Percentiles rank a stretch among this genome's conserved stretches.
Evolutionary conservation across 129 eudicot species (phyloP).

Genomic region (Apium graveolens): DNA sequence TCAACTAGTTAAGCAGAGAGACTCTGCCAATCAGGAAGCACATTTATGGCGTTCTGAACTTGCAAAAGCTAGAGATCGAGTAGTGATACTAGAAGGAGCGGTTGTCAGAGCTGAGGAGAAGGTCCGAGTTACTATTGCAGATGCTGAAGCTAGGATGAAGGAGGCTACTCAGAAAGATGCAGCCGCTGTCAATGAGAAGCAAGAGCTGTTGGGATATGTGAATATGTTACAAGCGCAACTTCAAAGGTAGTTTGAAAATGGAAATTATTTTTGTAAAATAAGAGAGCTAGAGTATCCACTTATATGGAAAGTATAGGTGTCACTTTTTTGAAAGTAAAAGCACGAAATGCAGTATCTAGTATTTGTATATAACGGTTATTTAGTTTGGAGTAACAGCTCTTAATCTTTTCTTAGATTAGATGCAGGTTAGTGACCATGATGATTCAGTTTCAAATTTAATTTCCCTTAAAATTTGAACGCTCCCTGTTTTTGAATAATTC

Average conservation of each 20-base stretch:
- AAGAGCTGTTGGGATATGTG: conserved; percentile 78
- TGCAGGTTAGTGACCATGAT: neutral
- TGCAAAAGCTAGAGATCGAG: conserved; percentile 79
- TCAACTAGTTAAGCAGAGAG: conserved; percentile 59
- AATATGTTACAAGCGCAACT: conserved; percentile 62
- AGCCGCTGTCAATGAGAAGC: conserved; percentile 65
- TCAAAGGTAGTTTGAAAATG: conserved; percentile 44
- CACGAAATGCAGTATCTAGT: neutral
- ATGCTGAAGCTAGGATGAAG: conserved; percentile 69
- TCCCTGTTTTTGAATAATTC: neutral
- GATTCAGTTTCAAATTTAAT: neutral
- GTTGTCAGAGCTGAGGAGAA: conserved; percentile 56
- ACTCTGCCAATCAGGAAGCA: conserved; percentile 74
- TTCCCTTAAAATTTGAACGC: neutral
- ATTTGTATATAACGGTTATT: neutral
- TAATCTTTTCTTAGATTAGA: neutral
- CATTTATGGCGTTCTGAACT: conserved; percentile 98
- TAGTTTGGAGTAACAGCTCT: neutral
- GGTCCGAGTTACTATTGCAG: conserved; percentile 68
- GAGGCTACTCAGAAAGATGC: conserved; percentile 64
- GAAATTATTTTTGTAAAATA: neutral
- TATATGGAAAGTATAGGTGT: neutral
- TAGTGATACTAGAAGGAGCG: conserved; percentile 81
- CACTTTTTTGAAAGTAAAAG: neutral
- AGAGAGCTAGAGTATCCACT: neutral